Base-by-base conservation (phyloP, 192 early-diverging fungal genomes). In the Backusella morwellensis region DNA sequence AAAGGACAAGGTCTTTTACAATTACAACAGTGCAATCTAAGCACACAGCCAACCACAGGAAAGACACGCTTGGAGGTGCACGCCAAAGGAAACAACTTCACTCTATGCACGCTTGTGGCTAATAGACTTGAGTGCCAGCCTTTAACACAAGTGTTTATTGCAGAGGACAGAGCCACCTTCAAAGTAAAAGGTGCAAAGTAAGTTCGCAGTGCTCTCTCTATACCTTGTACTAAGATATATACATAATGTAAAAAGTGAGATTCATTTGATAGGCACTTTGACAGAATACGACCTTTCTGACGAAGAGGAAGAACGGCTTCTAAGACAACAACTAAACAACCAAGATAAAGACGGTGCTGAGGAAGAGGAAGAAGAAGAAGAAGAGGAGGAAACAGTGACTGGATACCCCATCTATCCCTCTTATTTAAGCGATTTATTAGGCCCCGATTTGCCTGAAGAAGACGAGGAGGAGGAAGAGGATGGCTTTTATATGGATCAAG, bases 161-260 rank as follows among this genome's bases (percentile, higher is more conserved):
- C 38, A 44, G 66, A 68, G 35, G 74, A 75, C 9, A 41, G 35
- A 66, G 74, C 74, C 19, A 75, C 66, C 1, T 35, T 75, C 17
- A 75, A 38, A 41, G 19, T 75, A n/a, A 41, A 11, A 11, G 74
- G 74, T 17, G 38, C 19, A 40, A 68, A 68, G 74, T 75, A 75
- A 66, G 66, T 75, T 23, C 11, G 19, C 17, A 68, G 17, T 12
- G 14, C 15, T 44, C 42, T 1, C 14, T 17, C 0, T 14, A 4
- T 44, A 17, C 15, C 4, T 19, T n/a, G 5, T n/a, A n/a, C 21
- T 56, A 8, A 56, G 1, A 56, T 56, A n/a, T 11, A 52, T 17
- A 52, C 19, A 3, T 21, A 52, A 19, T 17, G 3, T 12, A 40
- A 11, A 50, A 50, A 50, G 56, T 63, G 56, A 63, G 26, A 26